Evolutionary conservation across 164 flowering plant genomes (phyloP), one percentile per base, ranked within the genome.

Genomic region (Liquidambar formosana): DNA sequence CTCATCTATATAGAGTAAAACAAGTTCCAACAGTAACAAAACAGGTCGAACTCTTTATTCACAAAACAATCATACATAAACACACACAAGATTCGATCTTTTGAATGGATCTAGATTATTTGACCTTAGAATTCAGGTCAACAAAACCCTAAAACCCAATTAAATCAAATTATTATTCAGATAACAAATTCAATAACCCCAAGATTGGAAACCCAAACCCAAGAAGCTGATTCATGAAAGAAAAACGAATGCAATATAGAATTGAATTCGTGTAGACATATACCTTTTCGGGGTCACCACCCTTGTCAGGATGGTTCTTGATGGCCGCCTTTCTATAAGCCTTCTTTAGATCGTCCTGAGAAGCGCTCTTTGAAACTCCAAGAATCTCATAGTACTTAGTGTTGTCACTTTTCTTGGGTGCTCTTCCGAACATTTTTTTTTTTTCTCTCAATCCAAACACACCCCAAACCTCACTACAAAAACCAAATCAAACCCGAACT

Each of bases 221-320:
- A 13, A 49, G n/a, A 49, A n/a, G 5, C 3, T 49, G 53, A 49
- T 21, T 18, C n/a, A 44, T 16, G 9, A 38, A 57, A 5, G 12
- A 10, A 48, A 33, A 25, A 18, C 58, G 41, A 23, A 68, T 1
- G 67, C n/a, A 15, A 15, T 43, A 28, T 16, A 53, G 8, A 57
- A 19, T n/a, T 3, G 10, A 26, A 28, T 3, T 3, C 25, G 11
- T 54, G 21, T 33, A 33, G 2, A 54, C 25, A 54, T 10, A 54
- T 11, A 83, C 86, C 84, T 83, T 85, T 52, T 83, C 87, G 3
- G 89, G 89, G 59, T 85, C 87, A 41, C 87, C 87, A 44, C 87
- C 87, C 72, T 85, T 85, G 33, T 85, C 89, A 54, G 89, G 89
- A 66, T 85, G 89, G 70, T 85, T 83, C 75, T 85, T 85, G 27